Percentiles rank a stretch among this genome's conserved stretches.
These are phyloP conservation scores for Ophiostoma montium DNA, from an alignment of 2,329 filamentous ascomycete genomes.

Conservation along the genomic window DNA sequence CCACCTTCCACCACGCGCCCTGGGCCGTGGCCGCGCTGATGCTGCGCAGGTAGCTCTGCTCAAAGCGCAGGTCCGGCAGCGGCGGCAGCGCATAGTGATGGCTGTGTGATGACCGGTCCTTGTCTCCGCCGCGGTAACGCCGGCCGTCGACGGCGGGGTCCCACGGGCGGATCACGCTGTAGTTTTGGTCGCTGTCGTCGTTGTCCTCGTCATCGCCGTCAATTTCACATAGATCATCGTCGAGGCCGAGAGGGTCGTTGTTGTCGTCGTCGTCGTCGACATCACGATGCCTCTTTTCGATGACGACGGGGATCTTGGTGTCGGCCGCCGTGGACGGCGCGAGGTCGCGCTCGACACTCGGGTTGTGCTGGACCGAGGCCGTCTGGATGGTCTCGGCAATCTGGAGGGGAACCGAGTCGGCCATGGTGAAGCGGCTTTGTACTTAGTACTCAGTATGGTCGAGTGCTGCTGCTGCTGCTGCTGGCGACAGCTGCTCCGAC, in stretches of 20 bases:
- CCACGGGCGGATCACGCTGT: conserved; percentile 46
- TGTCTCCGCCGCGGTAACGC: background rate
- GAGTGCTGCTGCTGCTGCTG: background rate
- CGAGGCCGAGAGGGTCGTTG: conserved; percentile 38
- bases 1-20: conserved; percentile 64
- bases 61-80: conserved; percentile 84
- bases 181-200: conserved; percentile 37
- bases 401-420: conserved; percentile 45
- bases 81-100: conserved; percentile 38
- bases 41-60: conserved; percentile 93
- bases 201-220: conserved; percentile 26
- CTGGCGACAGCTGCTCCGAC: background rate
- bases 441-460: background rate
- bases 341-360: conserved; percentile 59
- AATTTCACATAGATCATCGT: conserved; percentile 21
- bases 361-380: conserved; percentile 58
- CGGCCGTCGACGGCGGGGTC: conserved; percentile 21
- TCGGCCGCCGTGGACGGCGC: conserved; percentile 68
- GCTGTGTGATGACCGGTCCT: conserved; percentile 20
- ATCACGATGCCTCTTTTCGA: conserved; percentile 15
- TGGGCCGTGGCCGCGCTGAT: conserved; percentile 50
- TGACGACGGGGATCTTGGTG: conserved; percentile 42
- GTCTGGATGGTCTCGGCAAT: conserved; percentile 70
- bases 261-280: conserved; percentile 31
- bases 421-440: conserved; percentile 26